Base-by-base conservation (phyloP, 2,329 filamentous ascomycete species). In the Diaporthe ilicicola region DNA sequence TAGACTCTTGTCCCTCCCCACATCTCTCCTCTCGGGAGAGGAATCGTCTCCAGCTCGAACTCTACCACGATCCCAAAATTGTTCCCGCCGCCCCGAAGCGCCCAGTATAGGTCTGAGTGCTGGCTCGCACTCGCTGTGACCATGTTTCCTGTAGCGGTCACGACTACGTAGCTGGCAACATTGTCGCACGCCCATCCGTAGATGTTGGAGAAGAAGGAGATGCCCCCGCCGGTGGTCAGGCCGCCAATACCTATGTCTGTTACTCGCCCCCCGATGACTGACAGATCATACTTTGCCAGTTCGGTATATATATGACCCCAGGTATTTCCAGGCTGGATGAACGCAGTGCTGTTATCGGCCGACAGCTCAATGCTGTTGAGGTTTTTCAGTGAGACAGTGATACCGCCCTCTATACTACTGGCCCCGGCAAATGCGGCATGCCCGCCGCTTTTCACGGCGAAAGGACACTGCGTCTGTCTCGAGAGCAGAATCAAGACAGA, bases 1-100 rank as follows among this genome's bases (percentile, higher is more conserved):
- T 79, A 83, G 15, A 75, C 72, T 22, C 76, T 76, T 4, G 76
- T 67, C 9, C 82, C 82, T 42, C 81, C 83, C 79, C 82, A 83
- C 64, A 86, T 76, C 2, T 77, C 39, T 15, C 79, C 80, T 9
- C 76, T 69, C 1, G 72, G 73, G 50, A 74, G 80, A 1, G 79
- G 76, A 55, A 81, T 79, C 0, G 82, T 82, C 15, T 77, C 77
- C 17, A 86, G 75, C 27, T 83, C 80, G 76, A 90, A 83, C 12
- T 84, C 85, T 12, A 84, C 81, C 5, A 90, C 86, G 4, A 90
- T 81, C n/a, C 84, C 88, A 73, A 87, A 90, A 56, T 85, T 89
- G 42, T 86, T 87, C 2, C 87, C 86, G 3, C 86, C 85, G 22
- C 87, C 87, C 46, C 82, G 81, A 1, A 90, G 80, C 2, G 87